These are phyloP conservation scores for Rhodomyrtus psidioides DNA, from an alignment of 441 rosid genomes.

Conservation along the genomic window DNA sequence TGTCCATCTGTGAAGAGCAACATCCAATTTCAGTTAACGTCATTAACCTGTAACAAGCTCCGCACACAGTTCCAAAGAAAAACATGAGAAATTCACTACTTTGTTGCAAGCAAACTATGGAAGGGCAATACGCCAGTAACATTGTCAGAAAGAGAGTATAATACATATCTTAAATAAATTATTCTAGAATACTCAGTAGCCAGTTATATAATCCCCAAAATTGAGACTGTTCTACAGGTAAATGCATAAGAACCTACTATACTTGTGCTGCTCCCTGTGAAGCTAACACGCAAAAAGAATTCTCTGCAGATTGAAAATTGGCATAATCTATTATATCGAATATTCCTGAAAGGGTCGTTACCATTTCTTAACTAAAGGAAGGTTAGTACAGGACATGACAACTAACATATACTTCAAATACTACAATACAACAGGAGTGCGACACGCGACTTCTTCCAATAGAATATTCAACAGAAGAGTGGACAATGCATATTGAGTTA, in stretches of 20 bases:
- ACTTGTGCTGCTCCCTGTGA: background rate
- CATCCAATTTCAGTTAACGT: background rate
- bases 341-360: background rate
- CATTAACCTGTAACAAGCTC: background rate
- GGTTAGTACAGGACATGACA: background rate
- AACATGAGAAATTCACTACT: background rate
- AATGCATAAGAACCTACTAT: background rate
- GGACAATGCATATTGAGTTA: background rate
- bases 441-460: background rate
- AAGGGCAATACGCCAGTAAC: background rate
- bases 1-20: slow-evolving; percentile 40
- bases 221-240: background rate
- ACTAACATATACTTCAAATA: background rate
- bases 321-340: background rate
- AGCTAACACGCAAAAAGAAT: background rate
- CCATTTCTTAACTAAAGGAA: background rate
- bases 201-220: background rate
- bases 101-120: background rate
- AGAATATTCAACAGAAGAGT: background rate
- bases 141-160: background rate
- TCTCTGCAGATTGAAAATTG: background rate
- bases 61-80: background rate
- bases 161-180: background rate
- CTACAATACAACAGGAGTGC: background rate
- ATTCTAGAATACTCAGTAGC: background rate